These are phyloP conservation scores for Gastrolobium villosum DNA, from an alignment of 306 rosid species.

Conservation along the genomic window DNA sequence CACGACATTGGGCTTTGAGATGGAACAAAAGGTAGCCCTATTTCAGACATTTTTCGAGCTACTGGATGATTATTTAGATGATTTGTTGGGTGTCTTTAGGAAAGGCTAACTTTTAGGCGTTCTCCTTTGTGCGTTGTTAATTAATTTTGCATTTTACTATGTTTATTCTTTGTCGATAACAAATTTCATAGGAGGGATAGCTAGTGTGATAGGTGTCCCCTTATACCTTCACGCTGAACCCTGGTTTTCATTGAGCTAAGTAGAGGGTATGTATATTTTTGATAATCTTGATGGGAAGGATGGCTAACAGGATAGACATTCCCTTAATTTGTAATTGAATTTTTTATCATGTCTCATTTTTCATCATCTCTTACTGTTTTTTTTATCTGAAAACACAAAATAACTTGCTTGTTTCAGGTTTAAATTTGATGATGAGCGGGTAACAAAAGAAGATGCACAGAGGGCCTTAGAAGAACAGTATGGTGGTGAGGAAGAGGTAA, in stretches of 20 bases:
- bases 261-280: not conserved
- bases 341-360: not conserved
- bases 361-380: not conserved
- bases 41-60: not conserved
- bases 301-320: not conserved
- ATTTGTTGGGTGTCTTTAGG: not conserved
- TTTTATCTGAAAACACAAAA: slow-evolving; percentile 1
- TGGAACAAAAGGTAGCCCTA: not conserved
- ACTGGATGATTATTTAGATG: not conserved
- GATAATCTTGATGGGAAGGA: not conserved
- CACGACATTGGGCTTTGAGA: not conserved
- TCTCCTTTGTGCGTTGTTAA: not conserved
- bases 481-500: slow-evolving; percentile 97
- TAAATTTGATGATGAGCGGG: slow-evolving; percentile 95
- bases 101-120: slow-evolving; percentile 4
- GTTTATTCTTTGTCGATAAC: not conserved
- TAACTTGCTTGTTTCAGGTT: slow-evolving; percentile 60
- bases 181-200: not conserved
- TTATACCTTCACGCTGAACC: not conserved
- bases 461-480: slow-evolving; percentile 95
- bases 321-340: not conserved
- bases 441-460: slow-evolving; percentile 85
- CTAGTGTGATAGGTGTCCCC: not conserved
- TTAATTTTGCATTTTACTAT: not conserved
- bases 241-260: not conserved